Evolutionary conservation across 164 flowering plant genomes (phyloP).

Genomic region (Vitis rupestris): DNA sequence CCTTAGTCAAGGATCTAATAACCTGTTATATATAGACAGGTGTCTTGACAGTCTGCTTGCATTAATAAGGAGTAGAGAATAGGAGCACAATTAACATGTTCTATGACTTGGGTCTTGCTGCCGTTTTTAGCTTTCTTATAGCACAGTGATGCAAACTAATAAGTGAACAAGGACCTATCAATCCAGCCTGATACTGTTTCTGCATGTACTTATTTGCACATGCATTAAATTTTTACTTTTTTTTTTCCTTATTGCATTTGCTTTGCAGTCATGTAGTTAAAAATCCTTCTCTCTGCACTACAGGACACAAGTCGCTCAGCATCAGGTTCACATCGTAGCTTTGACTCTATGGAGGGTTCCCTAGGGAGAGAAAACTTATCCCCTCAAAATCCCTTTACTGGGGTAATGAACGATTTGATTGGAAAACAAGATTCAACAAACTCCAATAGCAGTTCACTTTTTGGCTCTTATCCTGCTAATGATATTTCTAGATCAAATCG

Average conservation of each 20-base stretch:
- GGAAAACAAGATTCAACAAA: slow-evolving; percentile 47
- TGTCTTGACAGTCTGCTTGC: background rate
- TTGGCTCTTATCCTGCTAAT: slow-evolving; percentile 20
- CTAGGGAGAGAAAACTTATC: slow-evolving; percentile 32
- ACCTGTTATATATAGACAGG: no score
- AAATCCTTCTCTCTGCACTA: slow-evolving; percentile 12
- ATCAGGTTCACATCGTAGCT: slow-evolving; percentile 53
- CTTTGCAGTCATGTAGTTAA: slow-evolving; percentile 3
- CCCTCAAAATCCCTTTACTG: slow-evolving; percentile 32
- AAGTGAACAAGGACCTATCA: no score
- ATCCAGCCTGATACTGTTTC: background rate
- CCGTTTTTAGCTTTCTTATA: no score
- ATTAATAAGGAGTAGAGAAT: background rate
- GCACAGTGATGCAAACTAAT: no score
- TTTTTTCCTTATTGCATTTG: background rate
- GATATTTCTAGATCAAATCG: slow-evolving; percentile 36
- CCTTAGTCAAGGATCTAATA: no score
- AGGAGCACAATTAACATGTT: background rate
- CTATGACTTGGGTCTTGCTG: background rate
- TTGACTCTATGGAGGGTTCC: slow-evolving; percentile 51
- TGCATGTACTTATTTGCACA: background rate
- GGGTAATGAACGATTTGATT: slow-evolving; percentile 20
- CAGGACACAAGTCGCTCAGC: slow-evolving; percentile 65
- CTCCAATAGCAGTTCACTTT: slow-evolving; percentile 32
- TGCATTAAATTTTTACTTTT: background rate